Conservation (phyloP, 805 yeast genomes). For the Zygosaccharomyces pseudorouxii region DNA sequence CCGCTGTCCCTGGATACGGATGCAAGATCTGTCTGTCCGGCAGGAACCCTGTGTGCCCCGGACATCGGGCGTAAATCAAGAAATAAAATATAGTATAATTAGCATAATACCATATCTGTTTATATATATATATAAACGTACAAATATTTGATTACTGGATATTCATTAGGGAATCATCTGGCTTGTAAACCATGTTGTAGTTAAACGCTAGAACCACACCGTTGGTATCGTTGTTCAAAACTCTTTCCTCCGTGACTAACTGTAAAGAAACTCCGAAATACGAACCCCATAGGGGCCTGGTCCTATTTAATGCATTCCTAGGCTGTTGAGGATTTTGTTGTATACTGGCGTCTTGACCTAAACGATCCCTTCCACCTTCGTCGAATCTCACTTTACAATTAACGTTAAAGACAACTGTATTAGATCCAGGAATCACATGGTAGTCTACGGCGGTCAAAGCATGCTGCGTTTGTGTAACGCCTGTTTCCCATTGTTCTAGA, state of each 20-base stretch:
- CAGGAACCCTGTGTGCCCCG: not conserved
- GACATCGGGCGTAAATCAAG: not conserved
- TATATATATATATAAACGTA: not conserved
- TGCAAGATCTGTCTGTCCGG: not conserved
- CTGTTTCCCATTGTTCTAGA: constrained; percentile 32
- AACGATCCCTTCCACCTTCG: constrained; percentile 63
- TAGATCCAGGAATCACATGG: constrained; percentile 64
- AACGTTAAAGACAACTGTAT: constrained; percentile 46
- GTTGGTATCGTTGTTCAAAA: constrained; percentile 35
- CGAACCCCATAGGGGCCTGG: constrained; percentile 60
- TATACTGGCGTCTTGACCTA: constrained; percentile 61
- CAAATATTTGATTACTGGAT: constrained; percentile 8
- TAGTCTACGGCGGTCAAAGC: constrained; percentile 59
- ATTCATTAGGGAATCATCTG: constrained; percentile 44
- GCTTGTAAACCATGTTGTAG: constrained; percentile 61
- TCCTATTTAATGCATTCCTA: constrained; percentile 19
- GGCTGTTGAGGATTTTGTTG: constrained; percentile 13
- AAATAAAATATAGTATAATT: not conserved
- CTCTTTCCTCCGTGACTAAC: constrained; percentile 50
- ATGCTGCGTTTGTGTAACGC: constrained; percentile 49
- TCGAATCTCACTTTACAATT: constrained; percentile 65
- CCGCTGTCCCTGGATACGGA: not conserved
- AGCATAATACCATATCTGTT: not conserved
- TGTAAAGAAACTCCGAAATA: constrained; percentile 65
- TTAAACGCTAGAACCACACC: constrained; percentile 51